Evolutionary conservation across 164 flowering plant genomes (phyloP).

Genomic region (Kingdonia uniflora): DNA sequence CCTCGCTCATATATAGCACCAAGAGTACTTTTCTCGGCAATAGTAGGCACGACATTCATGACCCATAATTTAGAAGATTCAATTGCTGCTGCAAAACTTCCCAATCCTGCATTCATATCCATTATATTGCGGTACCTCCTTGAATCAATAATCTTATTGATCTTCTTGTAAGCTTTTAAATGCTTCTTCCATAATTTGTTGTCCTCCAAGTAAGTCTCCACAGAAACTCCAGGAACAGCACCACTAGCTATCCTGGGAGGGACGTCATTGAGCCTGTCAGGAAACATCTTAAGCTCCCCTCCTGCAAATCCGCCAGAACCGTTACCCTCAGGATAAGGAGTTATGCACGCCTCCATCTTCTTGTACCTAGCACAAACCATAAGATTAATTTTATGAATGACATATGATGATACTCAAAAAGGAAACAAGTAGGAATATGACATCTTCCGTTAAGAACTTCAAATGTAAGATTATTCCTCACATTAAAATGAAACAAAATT

Average conservation of each 20-base stretch:
- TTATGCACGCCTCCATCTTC: conserved; percentile 72
- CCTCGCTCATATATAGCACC: conserved; percentile 85
- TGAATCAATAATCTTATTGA: conserved; percentile 56
- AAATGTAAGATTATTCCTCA: too few species aligned
- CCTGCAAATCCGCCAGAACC: conserved; percentile 48
- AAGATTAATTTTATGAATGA: too few species aligned
- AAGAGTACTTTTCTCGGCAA: conserved; percentile 60
- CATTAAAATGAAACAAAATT: too few species aligned
- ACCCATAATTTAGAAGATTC: conserved; percentile 76
- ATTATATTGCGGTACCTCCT: conserved; percentile 89
- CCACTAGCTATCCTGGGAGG: conserved; percentile 84
- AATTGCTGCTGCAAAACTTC: conserved; percentile 89
- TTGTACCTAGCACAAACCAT: conserved; percentile 51
- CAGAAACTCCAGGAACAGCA: conserved; percentile 64
- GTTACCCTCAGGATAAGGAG: conserved; percentile 50
- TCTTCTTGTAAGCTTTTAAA: conserved; percentile 61
- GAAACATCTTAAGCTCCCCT: conserved; percentile 58
- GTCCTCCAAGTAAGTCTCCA: conserved; percentile 60
- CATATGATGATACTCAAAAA: too few species aligned
- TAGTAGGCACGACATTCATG: conserved; percentile 90
- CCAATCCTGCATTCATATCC: conserved; percentile 97
- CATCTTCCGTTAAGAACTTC: too few species aligned
- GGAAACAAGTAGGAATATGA: too few species aligned
- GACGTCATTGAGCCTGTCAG: conserved; percentile 62
- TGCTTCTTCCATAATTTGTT: conserved; percentile 74